Conservation (phyloP, 257 asterid species). For the Penstemon newberryi region DNA sequence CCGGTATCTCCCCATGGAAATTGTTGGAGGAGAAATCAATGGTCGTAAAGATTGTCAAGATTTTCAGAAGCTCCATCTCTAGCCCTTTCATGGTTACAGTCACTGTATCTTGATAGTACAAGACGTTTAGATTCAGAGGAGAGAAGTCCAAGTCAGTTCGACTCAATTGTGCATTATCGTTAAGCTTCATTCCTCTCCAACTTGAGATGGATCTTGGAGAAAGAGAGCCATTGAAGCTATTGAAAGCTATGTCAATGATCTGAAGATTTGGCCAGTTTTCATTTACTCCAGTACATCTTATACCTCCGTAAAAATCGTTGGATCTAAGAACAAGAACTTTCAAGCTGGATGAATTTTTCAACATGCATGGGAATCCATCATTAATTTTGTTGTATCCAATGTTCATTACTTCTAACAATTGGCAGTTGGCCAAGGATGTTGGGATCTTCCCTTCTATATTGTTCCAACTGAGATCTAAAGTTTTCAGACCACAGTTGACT, state of each 20-base stretch:
- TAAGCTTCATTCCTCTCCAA: slow-evolving; percentile 32
- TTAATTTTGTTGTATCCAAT: slow-evolving; percentile 40
- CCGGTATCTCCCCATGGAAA: slow-evolving; percentile 31
- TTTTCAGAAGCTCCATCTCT: slow-evolving; percentile 36
- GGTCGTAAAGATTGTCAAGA: slow-evolving; percentile 29
- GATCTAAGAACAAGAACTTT: slow-evolving; percentile 36
- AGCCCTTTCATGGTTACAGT: slow-evolving; percentile 39
- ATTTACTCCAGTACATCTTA: slow-evolving; percentile 21
- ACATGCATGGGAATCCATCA: slow-evolving; percentile 46
- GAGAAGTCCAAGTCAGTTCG: slow-evolving; percentile 15
- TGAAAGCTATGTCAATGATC: slow-evolving; percentile 1
- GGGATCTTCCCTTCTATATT: slow-evolving; percentile 42
- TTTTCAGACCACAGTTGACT: slow-evolving; percentile 26
- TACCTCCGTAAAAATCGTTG: slow-evolving; percentile 34
- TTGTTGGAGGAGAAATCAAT: slow-evolving; percentile 36
- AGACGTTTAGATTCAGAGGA: neutral
- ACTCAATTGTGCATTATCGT: neutral
- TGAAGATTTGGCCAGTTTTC: slow-evolving; percentile 29
- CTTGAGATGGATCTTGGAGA: slow-evolving; percentile 1
- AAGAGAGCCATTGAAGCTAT: neutral
- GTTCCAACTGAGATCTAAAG: slow-evolving; percentile 48
- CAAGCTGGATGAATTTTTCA: slow-evolving; percentile 22
- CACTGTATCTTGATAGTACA: slow-evolving; percentile 37
- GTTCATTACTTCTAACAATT: slow-evolving; percentile 40
- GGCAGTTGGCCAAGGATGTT: slow-evolving; percentile 36